Evolutionary conservation across 2,329 filamentous ascomycete genomes (phyloP), one percentile per base, ranked within the genome.

Genomic region (Aspergillus sp.): DNA sequence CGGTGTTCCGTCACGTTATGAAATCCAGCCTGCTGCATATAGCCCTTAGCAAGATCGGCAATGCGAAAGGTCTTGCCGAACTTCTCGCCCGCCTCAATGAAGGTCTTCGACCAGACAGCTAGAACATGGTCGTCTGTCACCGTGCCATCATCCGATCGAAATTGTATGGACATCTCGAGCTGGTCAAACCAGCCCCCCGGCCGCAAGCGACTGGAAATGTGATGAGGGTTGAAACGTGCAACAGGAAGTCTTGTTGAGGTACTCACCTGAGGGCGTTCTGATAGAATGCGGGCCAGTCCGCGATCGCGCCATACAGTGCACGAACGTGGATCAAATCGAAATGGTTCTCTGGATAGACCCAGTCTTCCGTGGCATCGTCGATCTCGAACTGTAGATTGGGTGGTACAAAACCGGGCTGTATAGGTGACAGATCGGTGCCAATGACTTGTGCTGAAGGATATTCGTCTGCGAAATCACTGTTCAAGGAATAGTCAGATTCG

Each of bases 371-470:
- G 67, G 78, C 78, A 67, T 91, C 88, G 67, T 90, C 88, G 38
- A 91, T 83, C 65, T 85, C 86, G 65, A 91, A 91, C 59, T 83
- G 82, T 19, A 90, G 85, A 64, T 91, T 91, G 6, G 83, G 83
- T 0, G 89, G 88, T 0, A 90, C 85, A 23, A 81, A 77, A 3
- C 75, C 72, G 2, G 86, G 85, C 66, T 89, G 87, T 30, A 88
- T 86, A 2, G 86, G 85, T 0, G 85, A 88, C 11, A 89, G 75
- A 66, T 89, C 87, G 8, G 83, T 87, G 25, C 85, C 87, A 30
- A 84, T 80, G n/a, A 89, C 77, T 61, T 82, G 72, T 2, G 86
- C 78, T 6, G 79, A 70, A 2, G 86, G 86, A 56, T 83, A 75
- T 56, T 78, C 65, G 27, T 70, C 68, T 7, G 66, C 68, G 54